Conservation (phyloP, 352 stramenopile genomes). For the Pythium volutum region DNA sequence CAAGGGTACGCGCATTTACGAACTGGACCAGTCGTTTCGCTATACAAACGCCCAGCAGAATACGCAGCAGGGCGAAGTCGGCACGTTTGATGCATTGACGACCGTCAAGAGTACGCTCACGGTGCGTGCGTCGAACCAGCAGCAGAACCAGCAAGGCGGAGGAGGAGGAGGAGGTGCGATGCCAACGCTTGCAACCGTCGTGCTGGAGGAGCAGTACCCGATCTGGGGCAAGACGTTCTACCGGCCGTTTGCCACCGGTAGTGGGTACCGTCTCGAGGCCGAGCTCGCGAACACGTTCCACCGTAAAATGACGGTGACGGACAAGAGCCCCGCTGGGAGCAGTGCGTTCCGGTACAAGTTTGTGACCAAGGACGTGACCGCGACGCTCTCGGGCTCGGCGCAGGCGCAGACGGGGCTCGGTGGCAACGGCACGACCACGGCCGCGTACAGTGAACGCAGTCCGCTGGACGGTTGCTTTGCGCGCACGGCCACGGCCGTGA, state of each 20-base stretch:
- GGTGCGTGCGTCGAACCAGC: neutral
- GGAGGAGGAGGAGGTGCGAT: neutral
- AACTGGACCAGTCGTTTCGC: constrained; percentile 38
- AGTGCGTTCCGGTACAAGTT: constrained; percentile 27
- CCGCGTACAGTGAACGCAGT: constrained; percentile 23
- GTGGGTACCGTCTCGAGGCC: constrained; percentile 44
- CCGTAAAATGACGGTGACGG: constrained; percentile 18
- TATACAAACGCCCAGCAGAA: constrained; percentile 59
- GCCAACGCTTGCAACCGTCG: constrained; percentile 23
- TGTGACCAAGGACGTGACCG: constrained; percentile 25
- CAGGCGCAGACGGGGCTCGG: constrained; percentile 35
- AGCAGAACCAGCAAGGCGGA: constrained; percentile 16
- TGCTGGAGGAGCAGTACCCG: constrained; percentile 47
- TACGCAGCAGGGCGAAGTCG: constrained; percentile 38
- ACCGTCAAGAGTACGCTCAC: constrained; percentile 35
- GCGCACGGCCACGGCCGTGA: constrained; percentile 20
- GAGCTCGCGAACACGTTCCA: constrained; percentile 44
- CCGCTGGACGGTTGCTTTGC: constrained; percentile 33
- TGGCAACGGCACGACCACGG: constrained; percentile 34
- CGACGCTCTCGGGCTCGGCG: constrained; percentile 30
- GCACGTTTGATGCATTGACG: constrained; percentile 43
- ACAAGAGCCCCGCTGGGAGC: constrained; percentile 5
- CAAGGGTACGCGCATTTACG: constrained; percentile 52
- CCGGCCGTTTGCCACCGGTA: constrained; percentile 27
- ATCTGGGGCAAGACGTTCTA: constrained; percentile 47